Evolutionary conservation across 495 filamentous ascomycete species (phyloP).

Genomic region (Elaphomyces granulatus): DNA sequence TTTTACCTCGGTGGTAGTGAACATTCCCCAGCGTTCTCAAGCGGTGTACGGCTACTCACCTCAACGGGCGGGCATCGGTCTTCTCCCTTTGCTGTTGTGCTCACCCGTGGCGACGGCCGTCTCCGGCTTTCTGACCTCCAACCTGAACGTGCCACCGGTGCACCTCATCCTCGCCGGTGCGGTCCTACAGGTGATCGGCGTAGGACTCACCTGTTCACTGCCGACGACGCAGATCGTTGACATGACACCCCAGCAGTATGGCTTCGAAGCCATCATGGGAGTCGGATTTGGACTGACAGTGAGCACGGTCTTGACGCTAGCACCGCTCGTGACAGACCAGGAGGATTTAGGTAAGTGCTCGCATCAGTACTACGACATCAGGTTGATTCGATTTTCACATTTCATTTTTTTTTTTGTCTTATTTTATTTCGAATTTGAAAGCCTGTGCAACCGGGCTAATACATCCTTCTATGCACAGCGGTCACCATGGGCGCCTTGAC

Average conservation of each 20-base stretch:
- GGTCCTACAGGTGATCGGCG: not conserved
- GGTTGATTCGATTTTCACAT: not conserved
- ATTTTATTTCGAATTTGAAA: too few relatives aligned
- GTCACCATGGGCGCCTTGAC: conserved; percentile 35
- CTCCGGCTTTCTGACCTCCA: conserved; percentile 28
- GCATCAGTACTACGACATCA: not conserved
- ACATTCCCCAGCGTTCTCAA: conserved; percentile 1
- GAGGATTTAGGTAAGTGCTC: conserved; percentile 21
- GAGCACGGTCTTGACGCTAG: conserved; percentile 31
- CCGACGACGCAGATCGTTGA: not conserved
- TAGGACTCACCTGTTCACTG: conserved; percentile 1
- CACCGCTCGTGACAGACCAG: conserved; percentile 22
- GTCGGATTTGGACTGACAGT: conserved; percentile 36
- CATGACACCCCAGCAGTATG: conserved; percentile 19
- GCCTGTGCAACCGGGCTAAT: not conserved
- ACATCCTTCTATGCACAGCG: conserved; percentile 12
- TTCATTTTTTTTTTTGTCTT: not conserved
- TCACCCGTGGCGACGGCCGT: conserved; percentile 35
- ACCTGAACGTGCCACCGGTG: conserved; percentile 4
- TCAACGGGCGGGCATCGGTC: conserved; percentile 26
- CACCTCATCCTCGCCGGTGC: not conserved
- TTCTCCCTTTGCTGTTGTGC: conserved; percentile 35
- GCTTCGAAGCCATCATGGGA: conserved; percentile 36
- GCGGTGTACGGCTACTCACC: not conserved
- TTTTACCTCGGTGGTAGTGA: not conserved